phyloP scores from a whole-genome alignment of 2,329 filamentous ascomycete species.

The Calycina marina region DNA sequence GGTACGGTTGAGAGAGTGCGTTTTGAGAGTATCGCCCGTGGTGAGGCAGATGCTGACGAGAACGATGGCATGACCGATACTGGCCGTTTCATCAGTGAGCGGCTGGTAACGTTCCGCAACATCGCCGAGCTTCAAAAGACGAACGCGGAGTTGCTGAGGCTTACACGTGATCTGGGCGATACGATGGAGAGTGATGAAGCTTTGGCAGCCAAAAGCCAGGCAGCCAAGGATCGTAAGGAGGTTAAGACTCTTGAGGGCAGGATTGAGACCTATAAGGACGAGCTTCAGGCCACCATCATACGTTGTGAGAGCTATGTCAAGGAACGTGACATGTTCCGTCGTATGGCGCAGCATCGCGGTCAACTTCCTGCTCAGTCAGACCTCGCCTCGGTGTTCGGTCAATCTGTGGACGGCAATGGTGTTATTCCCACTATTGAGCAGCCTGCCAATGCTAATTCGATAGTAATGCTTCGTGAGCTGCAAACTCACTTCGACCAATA shows the following conservation, averaged over 20 bases:
- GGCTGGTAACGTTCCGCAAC: slow-evolving; percentile 79
- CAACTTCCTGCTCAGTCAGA: slow-evolving; percentile 44
- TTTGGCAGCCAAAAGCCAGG: slow-evolving; percentile 46
- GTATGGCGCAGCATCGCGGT: slow-evolving; percentile 70
- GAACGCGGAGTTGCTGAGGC: slow-evolving; percentile 70
- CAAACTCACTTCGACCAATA: slow-evolving; percentile 84
- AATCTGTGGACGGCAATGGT: slow-evolving; percentile 46
- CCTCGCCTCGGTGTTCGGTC: slow-evolving; percentile 54
- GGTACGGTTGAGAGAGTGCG: slow-evolving; percentile 58
- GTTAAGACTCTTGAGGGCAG: slow-evolving; percentile 60
- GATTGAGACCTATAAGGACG: slow-evolving; percentile 67
- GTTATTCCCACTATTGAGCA: slow-evolving; percentile 45
- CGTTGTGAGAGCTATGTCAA: slow-evolving; percentile 88
- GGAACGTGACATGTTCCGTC: slow-evolving; percentile 94
- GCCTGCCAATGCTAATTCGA: slow-evolving; percentile 48
- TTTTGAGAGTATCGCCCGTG: slow-evolving; percentile 62
- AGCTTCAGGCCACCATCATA: slow-evolving; percentile 66
- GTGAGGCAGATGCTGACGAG: slow-evolving; percentile 57
- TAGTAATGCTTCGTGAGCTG: slow-evolving; percentile 69
- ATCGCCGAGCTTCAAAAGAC: slow-evolving; percentile 74
- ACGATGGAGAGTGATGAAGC: slow-evolving; percentile 88
- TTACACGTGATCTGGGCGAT: slow-evolving; percentile 73
- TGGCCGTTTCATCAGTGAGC: slow-evolving; percentile 75
- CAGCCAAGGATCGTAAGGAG: slow-evolving; percentile 52
- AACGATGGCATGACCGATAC: slow-evolving; percentile 69